Base-by-base conservation (phyloP, 805 yeast species). In the Yarrowia porcina region DNA sequence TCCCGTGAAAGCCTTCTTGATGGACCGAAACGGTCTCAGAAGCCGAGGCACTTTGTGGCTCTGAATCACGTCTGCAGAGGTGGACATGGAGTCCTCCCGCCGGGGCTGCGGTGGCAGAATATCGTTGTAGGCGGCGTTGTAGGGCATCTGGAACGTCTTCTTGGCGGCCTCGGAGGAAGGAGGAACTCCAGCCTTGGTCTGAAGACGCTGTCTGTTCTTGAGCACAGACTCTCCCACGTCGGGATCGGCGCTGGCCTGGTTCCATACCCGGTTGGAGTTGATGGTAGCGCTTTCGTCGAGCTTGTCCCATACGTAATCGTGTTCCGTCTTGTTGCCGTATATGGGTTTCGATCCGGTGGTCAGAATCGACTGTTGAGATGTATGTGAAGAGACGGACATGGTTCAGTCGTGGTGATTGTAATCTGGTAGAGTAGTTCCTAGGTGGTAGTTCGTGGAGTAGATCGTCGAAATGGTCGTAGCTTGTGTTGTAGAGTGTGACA, bases 231-330 rank as follows among this genome's bases (percentile, higher is more conserved):
- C 59, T 11, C 59, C 59, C 8, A 52, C 59, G 21, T 52, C 59
- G 9, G 42, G 59, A 15, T 35, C 44, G 1, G 44, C 59, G 13
- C 33, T 25, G 18, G 44, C 59, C 44, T 52, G 59, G 44, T 52
- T 52, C 59, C 59, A 52, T 7, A 52, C 59, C 2, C 59, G 59
- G 44, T 52, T 52, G 44, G 59, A 52, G 44, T 36, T 52, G 59
- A 52, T 13, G 44, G 59, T 36, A 20, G 59, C 59, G 11, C 35
- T 12, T 12, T 52, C 59, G 25, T 52, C 44, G 3, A 52, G 59
- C 17, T 52, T 52, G 59, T 52, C 59, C 59, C 59, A 52, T 44
- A 52, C 59, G 33, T 52, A 52, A 25, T 52, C 59, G 59, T 52
- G 42, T 13, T 52, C 59, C 6, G 44, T 25, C 25, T 52, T 52